Conservation (phyloP, 768 basidiomycete species). For the Tubosaeta sp. region DNA sequence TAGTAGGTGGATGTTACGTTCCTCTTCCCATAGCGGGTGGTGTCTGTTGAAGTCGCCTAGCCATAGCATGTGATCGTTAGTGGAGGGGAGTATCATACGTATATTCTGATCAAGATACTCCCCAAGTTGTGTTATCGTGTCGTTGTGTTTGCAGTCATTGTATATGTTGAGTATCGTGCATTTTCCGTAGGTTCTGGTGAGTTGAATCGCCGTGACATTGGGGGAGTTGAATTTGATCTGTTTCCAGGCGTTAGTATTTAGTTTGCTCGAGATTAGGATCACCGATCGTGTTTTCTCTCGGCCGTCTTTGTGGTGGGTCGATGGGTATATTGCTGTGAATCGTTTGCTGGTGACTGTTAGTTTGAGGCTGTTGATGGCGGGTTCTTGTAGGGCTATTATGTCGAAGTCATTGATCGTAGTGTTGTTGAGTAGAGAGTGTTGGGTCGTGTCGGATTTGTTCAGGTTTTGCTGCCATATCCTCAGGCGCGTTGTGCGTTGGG, state of each 20-base stretch:
- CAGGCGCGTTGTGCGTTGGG: not conserved
- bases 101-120: too few species aligned
- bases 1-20: too few species aligned
- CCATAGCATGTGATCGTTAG: too few species aligned
- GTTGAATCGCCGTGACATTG: not conserved
- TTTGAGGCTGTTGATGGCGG: slow-evolving; percentile 23
- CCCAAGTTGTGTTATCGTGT: too few species aligned
- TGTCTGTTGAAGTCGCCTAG: too few species aligned
- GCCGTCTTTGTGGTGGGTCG: not conserved
- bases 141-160: too few species aligned
- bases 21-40: too few species aligned
- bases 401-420: slow-evolving; percentile 18
- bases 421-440: not conserved
- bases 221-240: slow-evolving; percentile 1
- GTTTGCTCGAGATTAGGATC: slow-evolving; percentile 1
- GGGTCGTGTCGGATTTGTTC: not conserved
- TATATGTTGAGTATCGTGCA: too few species aligned
- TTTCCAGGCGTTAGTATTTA: slow-evolving; percentile 7
- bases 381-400: slow-evolving; percentile 39
- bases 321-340: slow-evolving; percentile 22
- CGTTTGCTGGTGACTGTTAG: slow-evolving; percentile 9
- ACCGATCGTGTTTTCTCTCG: not conserved
- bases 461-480: slow-evolving; percentile 10
- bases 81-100: too few species aligned
- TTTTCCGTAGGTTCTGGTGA: too few species aligned